Evolutionary conservation across 257 asterid genomes (phyloP).

Genomic region (Solanum ossicruentum): DNA sequence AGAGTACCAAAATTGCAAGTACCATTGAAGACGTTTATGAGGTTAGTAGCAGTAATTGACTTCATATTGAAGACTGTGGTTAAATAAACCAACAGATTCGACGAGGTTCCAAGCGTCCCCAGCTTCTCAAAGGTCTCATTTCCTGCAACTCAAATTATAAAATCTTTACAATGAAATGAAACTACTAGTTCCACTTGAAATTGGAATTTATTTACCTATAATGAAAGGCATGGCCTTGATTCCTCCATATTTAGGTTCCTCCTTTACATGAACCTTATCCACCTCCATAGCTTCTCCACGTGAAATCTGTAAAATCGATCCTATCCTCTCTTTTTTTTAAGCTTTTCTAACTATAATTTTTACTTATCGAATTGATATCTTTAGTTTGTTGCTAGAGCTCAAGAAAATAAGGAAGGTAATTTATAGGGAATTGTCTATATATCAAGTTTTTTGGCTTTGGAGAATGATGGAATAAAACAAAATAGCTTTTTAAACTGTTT

Average conservation of each 20-base stretch:
- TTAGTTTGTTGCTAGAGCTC: not conserved
- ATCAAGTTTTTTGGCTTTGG: too few species aligned
- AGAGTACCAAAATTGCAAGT: constrained; percentile 20
- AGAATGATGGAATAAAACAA: too few species aligned
- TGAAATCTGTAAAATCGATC: not conserved
- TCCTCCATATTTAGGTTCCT: constrained; percentile 11
- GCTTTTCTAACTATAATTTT: too few species aligned
- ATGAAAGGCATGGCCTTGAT: constrained; percentile 22
- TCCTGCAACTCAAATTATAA: constrained; percentile 9
- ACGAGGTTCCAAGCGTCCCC: constrained; percentile 21
- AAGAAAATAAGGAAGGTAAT: not conserved
- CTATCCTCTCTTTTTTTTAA: not conserved
- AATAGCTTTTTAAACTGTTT: too few species aligned
- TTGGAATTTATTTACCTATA: constrained; percentile 5
- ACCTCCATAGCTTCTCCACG: not conserved
- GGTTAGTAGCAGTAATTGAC: constrained; percentile 10
- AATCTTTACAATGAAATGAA: too few species aligned
- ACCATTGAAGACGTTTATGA: constrained; percentile 20
- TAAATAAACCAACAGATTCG: constrained; percentile 19
- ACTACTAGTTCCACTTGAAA: not conserved
- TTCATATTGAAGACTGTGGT: constrained; percentile 22
- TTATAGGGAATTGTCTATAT: not conserved
- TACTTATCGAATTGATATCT: too few species aligned
- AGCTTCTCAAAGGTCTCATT: constrained; percentile 27
- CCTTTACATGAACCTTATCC: not conserved